phyloP scores from a whole-genome alignment of 371 early-diverging fungal genomes.

The Mortierella sp. region DNA sequence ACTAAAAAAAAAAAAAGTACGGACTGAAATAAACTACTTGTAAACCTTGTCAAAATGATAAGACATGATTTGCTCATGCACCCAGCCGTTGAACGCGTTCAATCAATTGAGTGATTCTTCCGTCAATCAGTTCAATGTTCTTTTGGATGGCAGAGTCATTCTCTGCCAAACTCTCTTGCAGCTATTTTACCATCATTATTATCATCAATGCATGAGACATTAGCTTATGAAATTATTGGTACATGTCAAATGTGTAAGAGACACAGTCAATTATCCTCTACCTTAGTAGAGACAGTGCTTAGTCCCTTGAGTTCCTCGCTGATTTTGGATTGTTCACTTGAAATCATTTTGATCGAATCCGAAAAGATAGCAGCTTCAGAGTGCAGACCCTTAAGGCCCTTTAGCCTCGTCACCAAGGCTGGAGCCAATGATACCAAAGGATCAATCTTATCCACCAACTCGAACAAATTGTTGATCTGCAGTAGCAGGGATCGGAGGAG shows the following conservation, averaged over 20 bases:
- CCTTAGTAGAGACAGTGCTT: constrained; percentile 66
- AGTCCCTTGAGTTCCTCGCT: constrained; percentile 77
- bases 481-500: neutral
- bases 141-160: constrained; percentile 73
- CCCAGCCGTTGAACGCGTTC: constrained; percentile 66
- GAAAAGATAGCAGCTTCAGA: constrained; percentile 85
- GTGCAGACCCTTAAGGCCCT: constrained; percentile 84
- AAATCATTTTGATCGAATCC: constrained; percentile 79
- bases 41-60: too few species aligned
- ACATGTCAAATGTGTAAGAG: neutral
- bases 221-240: too few species aligned
- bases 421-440: constrained; percentile 85
- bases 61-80: constrained; percentile 21
- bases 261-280: constrained; percentile 1
- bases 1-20: neutral
- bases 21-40: neutral
- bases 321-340: constrained; percentile 79
- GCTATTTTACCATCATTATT: constrained; percentile 32
- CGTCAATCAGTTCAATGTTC: constrained; percentile 79
- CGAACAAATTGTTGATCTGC: constrained; percentile 79
- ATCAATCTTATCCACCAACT: constrained; percentile 80
- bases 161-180: constrained; percentile 73
- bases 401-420: constrained; percentile 83
- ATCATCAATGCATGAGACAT: neutral
- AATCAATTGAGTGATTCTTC: constrained; percentile 73